Evolutionary conservation across 106 monocot species (phyloP), one percentile per base, ranked within the genome.

Genomic region (Platanthera guangdongensis): DNA sequence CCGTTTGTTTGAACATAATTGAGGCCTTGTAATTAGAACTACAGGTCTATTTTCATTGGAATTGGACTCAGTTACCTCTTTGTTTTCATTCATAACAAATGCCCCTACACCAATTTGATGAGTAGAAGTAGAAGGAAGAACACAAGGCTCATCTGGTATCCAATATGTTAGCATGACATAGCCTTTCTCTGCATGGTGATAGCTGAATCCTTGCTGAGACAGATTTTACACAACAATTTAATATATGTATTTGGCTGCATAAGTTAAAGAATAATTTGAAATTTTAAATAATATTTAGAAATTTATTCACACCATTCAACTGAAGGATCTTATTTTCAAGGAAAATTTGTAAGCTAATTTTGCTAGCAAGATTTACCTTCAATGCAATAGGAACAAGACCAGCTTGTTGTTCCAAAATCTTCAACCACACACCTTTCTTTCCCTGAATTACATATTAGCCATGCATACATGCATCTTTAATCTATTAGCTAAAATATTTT

Each of bases 21-120:
- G 14, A 14, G 12, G 3, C 0, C 6, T 21, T 60, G n/a, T 60
- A 1, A 60, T 52, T 50, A 15, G 47, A 19, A 49, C 3, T 39
- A 39, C 0, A 39, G 39, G 39, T 39, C 39, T 39, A 39, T 47
- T 47, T 57, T 39, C 47, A 71, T 3, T n/a, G 45, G 7, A 39
- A 39, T 39, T 39, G 39, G 39, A 39, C 3, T 39, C 39, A 0
- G 81, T 15, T 18, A 95, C 95, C 95, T 95, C 90, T 82, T 69
- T 83, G 19, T 88, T 88, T 4, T 90, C 81, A 81, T 92, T 95
- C 57, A 92, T 87, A 10, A 95, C 89, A 80, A 95, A 95, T 80
- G 73, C 95, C 57, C 88, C 92, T 55, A 92, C 81, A 62, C 92
- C 95, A 59, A 88, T 71, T 85, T 95, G 95, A 80, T 92, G 95